Evolutionary conservation across 257 asterid species (phyloP).

Genomic region (Datura wrightii): DNA sequence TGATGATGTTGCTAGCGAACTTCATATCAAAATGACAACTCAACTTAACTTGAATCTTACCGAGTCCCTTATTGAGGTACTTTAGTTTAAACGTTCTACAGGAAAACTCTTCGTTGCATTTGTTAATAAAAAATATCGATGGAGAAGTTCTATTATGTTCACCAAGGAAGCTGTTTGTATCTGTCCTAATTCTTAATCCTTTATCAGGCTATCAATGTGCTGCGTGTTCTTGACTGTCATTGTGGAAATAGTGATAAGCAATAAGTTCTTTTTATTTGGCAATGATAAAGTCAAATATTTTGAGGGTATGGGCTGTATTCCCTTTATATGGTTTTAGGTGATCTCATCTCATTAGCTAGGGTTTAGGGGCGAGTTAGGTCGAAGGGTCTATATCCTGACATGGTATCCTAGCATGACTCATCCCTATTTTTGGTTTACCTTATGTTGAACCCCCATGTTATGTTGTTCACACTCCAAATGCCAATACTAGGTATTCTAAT

Average conservation of each 20-base stretch:
- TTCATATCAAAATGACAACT: constrained; percentile 64
- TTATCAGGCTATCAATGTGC: constrained; percentile 24
- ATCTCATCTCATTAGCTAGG: constrained; percentile 18
- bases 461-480: background rate
- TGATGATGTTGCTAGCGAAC: constrained; percentile 62
- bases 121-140: background rate
- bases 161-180: background rate
- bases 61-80: constrained; percentile 88
- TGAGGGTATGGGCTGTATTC: background rate
- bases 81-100: constrained; percentile 2
- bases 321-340: background rate
- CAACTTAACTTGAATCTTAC: constrained; percentile 84
- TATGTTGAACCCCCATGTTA: background rate
- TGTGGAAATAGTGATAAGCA: background rate
- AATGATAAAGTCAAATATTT: constrained; percentile 9
- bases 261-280: constrained; percentile 9
- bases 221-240: background rate
- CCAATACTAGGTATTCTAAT: background rate
- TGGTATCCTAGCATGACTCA: constrained; percentile 10
- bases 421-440: constrained; percentile 12
- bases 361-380: background rate
- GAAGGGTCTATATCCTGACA: background rate
- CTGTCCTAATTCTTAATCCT: constrained; percentile 23
- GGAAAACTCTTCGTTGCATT: background rate
- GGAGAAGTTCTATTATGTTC: background rate